Percentiles rank a stretch among this genome's conserved stretches.
Conservation (phyloP, 768 basidiomycete species). For the Pleurotus tuoliensis region DNA sequence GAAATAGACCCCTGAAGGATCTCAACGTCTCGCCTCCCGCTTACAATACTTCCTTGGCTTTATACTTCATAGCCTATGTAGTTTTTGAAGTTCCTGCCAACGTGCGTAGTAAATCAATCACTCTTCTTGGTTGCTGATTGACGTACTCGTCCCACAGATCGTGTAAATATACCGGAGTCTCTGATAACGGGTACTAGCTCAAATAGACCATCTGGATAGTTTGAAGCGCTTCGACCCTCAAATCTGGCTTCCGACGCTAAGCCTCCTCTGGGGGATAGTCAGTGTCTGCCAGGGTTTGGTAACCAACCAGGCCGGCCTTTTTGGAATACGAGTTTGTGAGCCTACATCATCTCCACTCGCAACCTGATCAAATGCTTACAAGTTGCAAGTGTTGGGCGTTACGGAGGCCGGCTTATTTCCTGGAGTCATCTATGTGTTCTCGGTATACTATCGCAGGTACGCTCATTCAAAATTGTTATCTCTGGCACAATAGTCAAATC, state of each 20-base stretch:
- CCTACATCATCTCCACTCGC: neutral
- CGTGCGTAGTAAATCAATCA: conserved; percentile 25
- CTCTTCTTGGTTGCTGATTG: no score
- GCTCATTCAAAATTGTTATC: neutral
- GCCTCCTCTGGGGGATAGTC: conserved; percentile 54
- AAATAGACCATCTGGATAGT: conserved; percentile 19
- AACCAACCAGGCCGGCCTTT: conserved; percentile 47
- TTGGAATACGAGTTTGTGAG: conserved; percentile 51
- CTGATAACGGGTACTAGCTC: neutral
- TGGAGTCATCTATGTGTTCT: conserved; percentile 55
- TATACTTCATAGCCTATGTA: conserved; percentile 61
- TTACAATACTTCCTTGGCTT: conserved; percentile 54
- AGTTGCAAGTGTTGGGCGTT: conserved; percentile 44
- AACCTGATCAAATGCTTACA: neutral
- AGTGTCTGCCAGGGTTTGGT: conserved; percentile 54
- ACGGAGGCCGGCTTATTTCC: conserved; percentile 61
- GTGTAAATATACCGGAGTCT: conserved; percentile 23
- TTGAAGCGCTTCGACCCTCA: conserved; percentile 59
- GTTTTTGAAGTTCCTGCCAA: conserved; percentile 60
- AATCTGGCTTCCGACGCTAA: conserved; percentile 58
- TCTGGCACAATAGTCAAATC: neutral
- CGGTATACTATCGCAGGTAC: conserved; percentile 51
- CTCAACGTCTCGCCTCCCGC: conserved; percentile 43
- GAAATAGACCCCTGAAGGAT: conserved; percentile 31
- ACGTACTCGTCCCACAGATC: conserved; percentile 26